Evolutionary conservation across 2,329 filamentous ascomycete species (phyloP).

Genomic region (Pseudogymnoascus sp.): DNA sequence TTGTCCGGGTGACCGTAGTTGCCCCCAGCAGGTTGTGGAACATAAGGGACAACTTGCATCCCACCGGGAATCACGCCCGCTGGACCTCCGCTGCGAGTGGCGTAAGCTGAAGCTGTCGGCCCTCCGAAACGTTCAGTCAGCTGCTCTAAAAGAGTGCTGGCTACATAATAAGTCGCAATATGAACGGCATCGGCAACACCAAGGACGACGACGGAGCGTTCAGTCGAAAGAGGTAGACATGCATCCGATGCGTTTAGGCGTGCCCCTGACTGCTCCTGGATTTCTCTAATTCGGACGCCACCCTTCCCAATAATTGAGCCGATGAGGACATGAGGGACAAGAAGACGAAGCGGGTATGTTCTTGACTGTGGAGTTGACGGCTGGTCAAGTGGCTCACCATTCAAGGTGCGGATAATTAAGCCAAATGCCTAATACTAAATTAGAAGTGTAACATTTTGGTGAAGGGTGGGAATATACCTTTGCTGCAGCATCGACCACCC

Average conservation of each 20-base stretch:
- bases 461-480: conserved; percentile 54
- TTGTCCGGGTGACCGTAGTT: conserved; percentile 88
- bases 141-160: conserved; percentile 95
- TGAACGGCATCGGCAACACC: conserved; percentile 97
- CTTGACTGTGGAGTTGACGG: conserved; percentile 89
- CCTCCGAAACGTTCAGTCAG: conserved; percentile 94
- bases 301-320: conserved; percentile 98
- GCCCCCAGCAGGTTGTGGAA: conserved; percentile 83
- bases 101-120: conserved; percentile 93
- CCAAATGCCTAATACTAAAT: conserved; percentile 66
- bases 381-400: conserved; percentile 86
- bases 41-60: conserved; percentile 98
- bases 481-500: conserved; percentile 88
- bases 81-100: conserved; percentile 85
- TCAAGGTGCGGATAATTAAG: conserved; percentile 93
- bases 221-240: conserved; percentile 86
- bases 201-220: conserved; percentile 95
- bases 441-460: conserved; percentile 8
- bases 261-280: conserved; percentile 94
- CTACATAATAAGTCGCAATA: conserved; percentile 97
- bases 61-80: conserved; percentile 90
- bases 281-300: conserved; percentile 91
- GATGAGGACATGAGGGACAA: conserved; percentile 94
- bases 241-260: conserved; percentile 94
- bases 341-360: conserved; percentile 89